Base-by-base conservation (phyloP, 108 stramenopile genomes). In the Epipyxis sp. region DNA sequence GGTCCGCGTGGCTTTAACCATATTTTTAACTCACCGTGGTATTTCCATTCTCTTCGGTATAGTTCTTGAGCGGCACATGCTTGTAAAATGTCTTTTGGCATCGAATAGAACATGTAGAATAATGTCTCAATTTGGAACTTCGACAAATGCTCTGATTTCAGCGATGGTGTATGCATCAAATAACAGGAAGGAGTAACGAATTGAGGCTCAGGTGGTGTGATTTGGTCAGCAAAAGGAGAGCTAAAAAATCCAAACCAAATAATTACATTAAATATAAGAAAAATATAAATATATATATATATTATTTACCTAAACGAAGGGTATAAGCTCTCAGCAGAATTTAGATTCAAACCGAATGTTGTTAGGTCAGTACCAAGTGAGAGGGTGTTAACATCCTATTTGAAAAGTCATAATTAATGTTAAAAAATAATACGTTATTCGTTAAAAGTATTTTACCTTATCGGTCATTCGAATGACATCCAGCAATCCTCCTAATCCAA, bases 101-200 rank as follows among this genome's bases (percentile, higher is more conserved):
- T 82, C 50, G 91, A 93, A 77, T 98, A 98, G 85, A 98, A 98
- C 81, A 97, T 94, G 87, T 98, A 97, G 86, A 98, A 96, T 59
- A 98, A 85, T n/a, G 95, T 98, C 87, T 98, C 97, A 42, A 92
- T 88, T 77, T 94, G 91, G 82, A 96, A 97, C 86, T 96, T 95
- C 41, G 91, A 89, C 68, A 98, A 84, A 79, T 98, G 94, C 43
- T 90, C 93, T 1, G 78, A 2, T 13, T 40, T 65, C 37, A 65
- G 46, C 25, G 30, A 16, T 30, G 65, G 92, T 54, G 94, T 91
- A 89, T 93, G 94, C 90, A 94, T 91, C 84, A 92, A 93, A 84
- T 98, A 98, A 82, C 95, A 98, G 85, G 85, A 81, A 20, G 97
- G 97, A 1, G 87, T 82, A 29, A 40, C 27, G 84, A 78, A 98